Conservation (phyloP, 1,284 basidiomycete species). For the Cutaneotrichosporon spelunceum region DNA sequence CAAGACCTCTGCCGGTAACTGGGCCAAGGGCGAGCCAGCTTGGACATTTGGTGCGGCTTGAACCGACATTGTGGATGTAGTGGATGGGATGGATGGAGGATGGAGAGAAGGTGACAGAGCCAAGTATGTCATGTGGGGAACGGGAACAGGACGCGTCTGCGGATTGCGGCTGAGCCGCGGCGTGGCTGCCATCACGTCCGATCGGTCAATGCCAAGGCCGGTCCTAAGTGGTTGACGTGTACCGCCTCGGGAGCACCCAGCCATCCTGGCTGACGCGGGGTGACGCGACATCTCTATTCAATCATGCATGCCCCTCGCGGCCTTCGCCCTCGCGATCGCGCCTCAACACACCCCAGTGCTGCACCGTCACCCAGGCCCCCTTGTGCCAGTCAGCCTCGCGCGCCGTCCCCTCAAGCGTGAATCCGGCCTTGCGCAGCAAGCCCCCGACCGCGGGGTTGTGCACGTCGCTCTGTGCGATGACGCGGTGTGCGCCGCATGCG, state of each 20-base stretch:
- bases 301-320: background rate
- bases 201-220: no score
- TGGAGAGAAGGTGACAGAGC: background rate
- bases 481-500: background rate
- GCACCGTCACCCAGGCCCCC: background rate
- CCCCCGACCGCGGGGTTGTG: background rate
- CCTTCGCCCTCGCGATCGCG: background rate
- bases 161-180: no score
- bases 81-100: background rate
- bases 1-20: conserved; percentile 19
- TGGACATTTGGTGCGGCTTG: background rate
- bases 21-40: conserved; percentile 7
- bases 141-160: background rate
- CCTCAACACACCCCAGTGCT: background rate
- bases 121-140: background rate
- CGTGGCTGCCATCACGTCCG: no score
- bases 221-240: conserved; percentile 1
- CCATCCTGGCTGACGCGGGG: background rate
- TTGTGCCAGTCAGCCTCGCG: background rate
- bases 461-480: background rate
- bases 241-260: background rate
- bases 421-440: background rate
- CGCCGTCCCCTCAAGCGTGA: background rate
- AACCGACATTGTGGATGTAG: background rate
- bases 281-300: background rate